Evolutionary conservation across 2,329 filamentous ascomycete species (phyloP).

Genomic region (Calonectria henricotiae): DNA sequence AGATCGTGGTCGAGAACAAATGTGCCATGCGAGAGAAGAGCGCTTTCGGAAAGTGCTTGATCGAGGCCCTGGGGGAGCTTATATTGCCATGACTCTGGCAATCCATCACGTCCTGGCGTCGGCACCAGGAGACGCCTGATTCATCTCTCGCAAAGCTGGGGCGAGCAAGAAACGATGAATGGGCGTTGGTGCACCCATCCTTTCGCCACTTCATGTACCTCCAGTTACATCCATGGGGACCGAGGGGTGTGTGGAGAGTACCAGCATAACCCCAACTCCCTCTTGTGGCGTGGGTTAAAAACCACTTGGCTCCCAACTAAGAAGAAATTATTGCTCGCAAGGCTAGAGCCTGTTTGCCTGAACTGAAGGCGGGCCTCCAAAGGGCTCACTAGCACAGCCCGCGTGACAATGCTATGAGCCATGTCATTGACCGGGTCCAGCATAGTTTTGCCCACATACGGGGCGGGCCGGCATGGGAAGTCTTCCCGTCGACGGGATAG

Average conservation of each 20-base stretch:
- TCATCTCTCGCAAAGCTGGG: not conserved
- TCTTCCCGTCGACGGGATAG: not conserved
- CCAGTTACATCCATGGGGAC: not conserved
- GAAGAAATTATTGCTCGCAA: not conserved
- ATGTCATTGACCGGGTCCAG: conserved; percentile 20
- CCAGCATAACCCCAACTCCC: conserved; percentile 12
- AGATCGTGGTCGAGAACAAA: conserved; percentile 11
- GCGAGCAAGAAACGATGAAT: not conserved
- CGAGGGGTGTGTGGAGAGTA: conserved; percentile 12
- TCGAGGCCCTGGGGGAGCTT: conserved; percentile 14
- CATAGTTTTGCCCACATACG: conserved; percentile 17
- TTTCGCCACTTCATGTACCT: not conserved
- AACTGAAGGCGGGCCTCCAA: not conserved
- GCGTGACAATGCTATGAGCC: conserved; percentile 1
- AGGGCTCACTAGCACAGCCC: not conserved
- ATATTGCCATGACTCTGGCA: not conserved
- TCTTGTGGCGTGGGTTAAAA: conserved; percentile 4
- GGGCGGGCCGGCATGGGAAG: not conserved
- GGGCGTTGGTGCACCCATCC: not conserved
- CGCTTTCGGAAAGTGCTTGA: conserved; percentile 23
- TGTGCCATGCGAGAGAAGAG: not conserved
- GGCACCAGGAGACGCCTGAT: not conserved
- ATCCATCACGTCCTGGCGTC: not conserved
- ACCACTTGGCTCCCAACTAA: not conserved
- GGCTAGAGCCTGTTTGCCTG: conserved; percentile 2